Percentiles rank a stretch among this genome's conserved stretches.
phyloP scores from a whole-genome alignment of 2,329 filamentous ascomycete genomes.

The Xylaria sp. region DNA sequence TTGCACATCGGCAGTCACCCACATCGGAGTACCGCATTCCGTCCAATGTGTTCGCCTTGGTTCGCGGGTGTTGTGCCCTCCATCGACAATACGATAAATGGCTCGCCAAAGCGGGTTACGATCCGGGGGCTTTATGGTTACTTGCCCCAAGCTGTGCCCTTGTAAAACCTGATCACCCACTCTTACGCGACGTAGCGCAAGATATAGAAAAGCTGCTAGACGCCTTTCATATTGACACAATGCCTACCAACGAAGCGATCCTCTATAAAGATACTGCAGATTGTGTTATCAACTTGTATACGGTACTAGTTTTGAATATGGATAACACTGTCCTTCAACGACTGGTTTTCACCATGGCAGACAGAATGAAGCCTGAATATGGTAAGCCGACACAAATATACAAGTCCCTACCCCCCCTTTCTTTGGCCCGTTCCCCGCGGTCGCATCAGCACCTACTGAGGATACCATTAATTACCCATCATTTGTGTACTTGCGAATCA shows the following conservation, averaged over 20 bases:
- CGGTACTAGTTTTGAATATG: neutral
- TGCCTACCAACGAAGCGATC: constrained; percentile 16
- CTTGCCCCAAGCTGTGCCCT: neutral
- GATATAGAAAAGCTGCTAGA: constrained; percentile 21
- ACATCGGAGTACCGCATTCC: constrained; percentile 19
- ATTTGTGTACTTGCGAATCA: neutral
- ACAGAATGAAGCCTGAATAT: constrained; percentile 19
- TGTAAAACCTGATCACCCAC: constrained; percentile 9
- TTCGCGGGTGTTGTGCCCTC: constrained; percentile 21
- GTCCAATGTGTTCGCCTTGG: constrained; percentile 18
- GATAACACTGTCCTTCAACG: constrained; percentile 14
- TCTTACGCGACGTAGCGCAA: constrained; percentile 6
- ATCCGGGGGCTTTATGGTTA: constrained; percentile 11
- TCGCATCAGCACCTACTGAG: neutral
- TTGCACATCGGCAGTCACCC: constrained; percentile 12
- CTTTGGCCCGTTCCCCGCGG: too few relatives aligned
- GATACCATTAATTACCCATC: neutral
- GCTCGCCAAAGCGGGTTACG: constrained; percentile 18
- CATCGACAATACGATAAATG: constrained; percentile 20
- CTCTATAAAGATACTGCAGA: constrained; percentile 18
- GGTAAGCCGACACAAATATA: constrained; percentile 21
- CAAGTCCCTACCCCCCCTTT: neutral
- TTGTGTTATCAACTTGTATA: constrained; percentile 15
- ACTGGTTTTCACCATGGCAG: constrained; percentile 23
- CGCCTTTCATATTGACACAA: constrained; percentile 6